Evolutionary conservation across 108 stramenopile species (phyloP), one percentile per base, ranked within the genome.

Genomic region (Skeletonema marinoi): DNA sequence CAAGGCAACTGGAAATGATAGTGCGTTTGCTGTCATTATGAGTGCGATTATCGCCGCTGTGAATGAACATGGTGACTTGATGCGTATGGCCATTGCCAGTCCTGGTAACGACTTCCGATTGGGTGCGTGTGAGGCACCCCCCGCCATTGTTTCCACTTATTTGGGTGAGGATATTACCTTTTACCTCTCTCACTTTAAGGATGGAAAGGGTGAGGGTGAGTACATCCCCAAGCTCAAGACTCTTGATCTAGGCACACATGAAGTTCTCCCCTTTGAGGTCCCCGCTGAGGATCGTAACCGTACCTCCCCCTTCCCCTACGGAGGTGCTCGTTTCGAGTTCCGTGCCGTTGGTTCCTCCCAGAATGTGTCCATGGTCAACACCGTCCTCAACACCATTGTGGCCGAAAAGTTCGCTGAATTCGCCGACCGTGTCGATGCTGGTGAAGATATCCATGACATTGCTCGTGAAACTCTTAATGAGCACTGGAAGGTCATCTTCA

Each of bases 61-160:
- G 32, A 92, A 96, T 71, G 89, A 97, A 66, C 89, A 98, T 83
- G 98, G 98, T 73, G 98, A 98, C 83, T 80, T 98, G 54, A 94
- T 98, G 91, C 92, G 98, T 58, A 88, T 89, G 85, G 90, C 95
- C 77, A 96, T 98, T 79, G 83, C 93, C 72, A 85, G 74, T 61
- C 96, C 98, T 33, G 98, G 98, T 44, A 98, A 98, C 77, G 98
- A 98, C 80, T 96, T 96, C 90, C 96, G 98, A 77, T 88, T 98
- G 70, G 96, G 96, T 56, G 96, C 98, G 16, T 96, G 96, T 66
- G 98, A 98, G 85, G 96, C 96, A 38, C 96, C 96, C 54, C 98
- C 98, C 50, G 96, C 98, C 78, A 98, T 97, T 84, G 88, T 97
- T 12, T 97, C 96, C 30, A 90, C 93, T 73, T 97, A 97, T 84